Evolutionary conservation across 768 basidiomycete genomes (phyloP).

Genomic region (Boletus reticuloceps): DNA sequence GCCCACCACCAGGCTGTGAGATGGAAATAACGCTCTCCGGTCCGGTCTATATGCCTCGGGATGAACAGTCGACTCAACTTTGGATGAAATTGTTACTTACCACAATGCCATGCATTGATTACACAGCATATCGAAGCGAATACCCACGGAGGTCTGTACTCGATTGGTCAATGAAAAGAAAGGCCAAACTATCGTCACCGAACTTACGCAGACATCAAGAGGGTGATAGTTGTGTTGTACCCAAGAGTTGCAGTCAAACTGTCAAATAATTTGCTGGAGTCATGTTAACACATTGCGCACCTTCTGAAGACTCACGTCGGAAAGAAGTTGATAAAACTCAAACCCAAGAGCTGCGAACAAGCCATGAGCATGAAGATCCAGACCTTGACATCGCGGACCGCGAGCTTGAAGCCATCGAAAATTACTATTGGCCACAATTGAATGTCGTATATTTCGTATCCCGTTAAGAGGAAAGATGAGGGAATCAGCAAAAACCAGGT

Average conservation of each 20-base stretch:
- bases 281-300: neutral
- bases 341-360: conserved; percentile 48
- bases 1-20: conserved; percentile 55
- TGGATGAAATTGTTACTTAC: conserved; percentile 11
- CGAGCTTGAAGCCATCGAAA: conserved; percentile 50
- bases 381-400: conserved; percentile 55
- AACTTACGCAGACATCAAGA: conserved; percentile 59
- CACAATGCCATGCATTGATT: conserved; percentile 54
- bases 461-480: neutral
- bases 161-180: neutral
- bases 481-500: neutral
- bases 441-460: no score
- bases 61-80: neutral
- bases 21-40: conserved; percentile 68
- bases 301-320: conserved; percentile 34
- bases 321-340: conserved; percentile 63
- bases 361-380: conserved; percentile 52
- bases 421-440: conserved; percentile 34
- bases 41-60: conserved; percentile 39
- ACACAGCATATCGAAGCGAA: conserved; percentile 47
- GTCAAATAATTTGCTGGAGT: neutral
- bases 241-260: conserved; percentile 59
- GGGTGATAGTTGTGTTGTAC: conserved; percentile 52
- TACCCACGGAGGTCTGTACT: conserved; percentile 60
- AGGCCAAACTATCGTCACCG: neutral